These are phyloP conservation scores for Xylona heveae DNA, from an alignment of 495 filamentous ascomycete species.

Conservation along the genomic window DNA sequence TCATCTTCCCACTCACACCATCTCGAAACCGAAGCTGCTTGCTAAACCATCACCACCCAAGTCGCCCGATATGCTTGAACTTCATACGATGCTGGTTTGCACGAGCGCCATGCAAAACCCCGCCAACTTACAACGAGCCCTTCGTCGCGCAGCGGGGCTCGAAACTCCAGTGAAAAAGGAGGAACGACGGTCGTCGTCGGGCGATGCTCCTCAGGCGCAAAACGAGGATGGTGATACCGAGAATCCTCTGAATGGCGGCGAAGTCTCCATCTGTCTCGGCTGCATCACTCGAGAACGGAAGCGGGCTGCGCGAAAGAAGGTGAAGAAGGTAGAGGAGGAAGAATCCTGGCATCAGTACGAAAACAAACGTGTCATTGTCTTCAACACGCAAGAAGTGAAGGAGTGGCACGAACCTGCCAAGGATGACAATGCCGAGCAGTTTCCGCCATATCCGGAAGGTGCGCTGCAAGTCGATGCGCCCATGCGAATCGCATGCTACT, in stretches of 20 bases:
- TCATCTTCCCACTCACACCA: slow-evolving; percentile 70
- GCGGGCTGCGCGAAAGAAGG: slow-evolving; percentile 70
- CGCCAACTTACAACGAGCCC: slow-evolving; percentile 35
- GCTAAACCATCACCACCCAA: slow-evolving; percentile 38
- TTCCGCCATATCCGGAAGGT: slow-evolving; percentile 22
- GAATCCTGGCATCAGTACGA: slow-evolving; percentile 61
- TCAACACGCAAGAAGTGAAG: slow-evolving; percentile 82
- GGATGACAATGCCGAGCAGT: not conserved
- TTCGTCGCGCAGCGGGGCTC: slow-evolving; percentile 36
- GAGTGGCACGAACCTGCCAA: slow-evolving; percentile 47
- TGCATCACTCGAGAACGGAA: slow-evolving; percentile 79
- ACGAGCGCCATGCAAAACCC: slow-evolving; percentile 78
- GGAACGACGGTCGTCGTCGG: slow-evolving; percentile 13
- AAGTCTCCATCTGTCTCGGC: slow-evolving; percentile 64
- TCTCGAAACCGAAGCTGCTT: slow-evolving; percentile 76
- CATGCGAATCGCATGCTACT: slow-evolving; percentile 97
- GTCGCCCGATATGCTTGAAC: slow-evolving; percentile 52
- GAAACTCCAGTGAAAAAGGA: slow-evolving; percentile 15
- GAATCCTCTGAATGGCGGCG: slow-evolving; percentile 59
- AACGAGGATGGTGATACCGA: slow-evolving; percentile 29
- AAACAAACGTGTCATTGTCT: slow-evolving; percentile 63
- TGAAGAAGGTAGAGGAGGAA: slow-evolving; percentile 69
- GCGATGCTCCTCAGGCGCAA: slow-evolving; percentile 13
- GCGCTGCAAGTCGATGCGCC: slow-evolving; percentile 58
- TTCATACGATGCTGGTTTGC: slow-evolving; percentile 66